Evolutionary conservation across 176 grass and related monocot species (phyloP), one percentile per base, ranked within the genome.

Genomic region (Saccharum spontaneum): DNA sequence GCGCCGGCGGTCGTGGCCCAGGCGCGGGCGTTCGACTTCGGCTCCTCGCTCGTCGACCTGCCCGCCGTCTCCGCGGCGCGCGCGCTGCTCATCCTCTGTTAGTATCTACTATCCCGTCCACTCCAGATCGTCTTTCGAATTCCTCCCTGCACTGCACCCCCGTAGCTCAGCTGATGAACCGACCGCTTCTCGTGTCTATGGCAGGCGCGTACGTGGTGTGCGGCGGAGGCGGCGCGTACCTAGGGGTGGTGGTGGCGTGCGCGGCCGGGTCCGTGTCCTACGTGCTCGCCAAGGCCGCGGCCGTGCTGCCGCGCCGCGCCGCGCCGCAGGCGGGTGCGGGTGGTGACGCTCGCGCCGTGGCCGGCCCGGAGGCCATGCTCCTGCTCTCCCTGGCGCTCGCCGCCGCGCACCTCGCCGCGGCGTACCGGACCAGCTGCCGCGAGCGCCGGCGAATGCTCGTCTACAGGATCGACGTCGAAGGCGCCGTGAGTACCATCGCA

Each of bases 401-500:
- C 36, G 64, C 85, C 71, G 96, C 96, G 67, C 96, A 98, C 85
- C 26, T 98, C 36, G 93, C 82, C 60, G 91, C 80, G 11, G 96
- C 96, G 9, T 98, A 98, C 76, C 91, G 96, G 69, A 89, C 96
- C 69, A 98, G 89, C 75, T 98, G 91, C 89, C 77, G 91, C 76
- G 93, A 98, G 89, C 93, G 96, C 45, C 85, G 93, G 18, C 94
- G 94, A n/a, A 44, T 94, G 82, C 89, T 95, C 69, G 93, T 98
- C 2, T 95, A 98, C 80, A 88, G 83, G 84, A 98, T 98, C 87
- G 96, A 98, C 84, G 86, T 94, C n/a, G 96, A 98, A 41, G 96
- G 72, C 72, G 45, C 96, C 3, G 96, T 98, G 76, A 88, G 88
- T 85, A 37, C 55, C 70, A 17, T 8, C 38, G 2, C 57, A 17